Evolutionary conservation across 345 rosid species (phyloP).

Genomic region (Gossypium sturtianum): DNA sequence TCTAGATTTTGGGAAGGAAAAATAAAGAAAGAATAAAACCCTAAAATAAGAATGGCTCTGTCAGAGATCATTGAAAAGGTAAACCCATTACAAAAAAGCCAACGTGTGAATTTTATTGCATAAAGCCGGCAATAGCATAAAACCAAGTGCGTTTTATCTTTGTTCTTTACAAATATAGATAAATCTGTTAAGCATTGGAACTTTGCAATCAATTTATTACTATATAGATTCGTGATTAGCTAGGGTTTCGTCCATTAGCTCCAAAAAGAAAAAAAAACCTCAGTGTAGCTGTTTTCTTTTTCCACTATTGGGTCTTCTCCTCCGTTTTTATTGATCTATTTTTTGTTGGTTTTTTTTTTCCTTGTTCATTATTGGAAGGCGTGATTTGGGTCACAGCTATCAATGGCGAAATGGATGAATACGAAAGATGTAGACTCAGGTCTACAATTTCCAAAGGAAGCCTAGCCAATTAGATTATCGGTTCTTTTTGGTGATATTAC

Average conservation of each 20-base stretch:
- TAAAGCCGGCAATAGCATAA: background rate
- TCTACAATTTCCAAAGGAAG: conserved; percentile 15
- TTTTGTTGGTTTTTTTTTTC: background rate
- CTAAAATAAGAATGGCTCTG: conserved; percentile 20
- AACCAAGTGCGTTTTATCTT: background rate
- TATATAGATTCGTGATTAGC: conserved; percentile 4
- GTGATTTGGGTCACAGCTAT: conserved; percentile 15
- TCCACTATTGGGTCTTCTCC: background rate
- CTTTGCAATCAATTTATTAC: background rate
- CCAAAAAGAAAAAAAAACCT: background rate
- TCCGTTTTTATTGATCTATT: conserved; percentile 7
- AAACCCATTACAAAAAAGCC: background rate
- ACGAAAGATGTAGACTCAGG: background rate
- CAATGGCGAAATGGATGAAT: conserved; percentile 11
- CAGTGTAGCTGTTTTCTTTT: background rate
- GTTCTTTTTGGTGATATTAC: background rate
- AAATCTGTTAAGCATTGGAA: background rate
- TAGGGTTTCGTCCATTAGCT: background rate
- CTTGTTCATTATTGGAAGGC: conserved; percentile 13
- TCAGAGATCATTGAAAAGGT: conserved; percentile 14
- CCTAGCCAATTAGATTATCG: background rate
- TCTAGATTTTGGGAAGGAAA: conserved; percentile 15
- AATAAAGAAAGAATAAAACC: conserved; percentile 5
- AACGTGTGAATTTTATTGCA: background rate
- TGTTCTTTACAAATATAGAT: background rate